Evolutionary conservation across 2,329 filamentous ascomycete species (phyloP).

Genomic region (Leptographium flavum): DNA sequence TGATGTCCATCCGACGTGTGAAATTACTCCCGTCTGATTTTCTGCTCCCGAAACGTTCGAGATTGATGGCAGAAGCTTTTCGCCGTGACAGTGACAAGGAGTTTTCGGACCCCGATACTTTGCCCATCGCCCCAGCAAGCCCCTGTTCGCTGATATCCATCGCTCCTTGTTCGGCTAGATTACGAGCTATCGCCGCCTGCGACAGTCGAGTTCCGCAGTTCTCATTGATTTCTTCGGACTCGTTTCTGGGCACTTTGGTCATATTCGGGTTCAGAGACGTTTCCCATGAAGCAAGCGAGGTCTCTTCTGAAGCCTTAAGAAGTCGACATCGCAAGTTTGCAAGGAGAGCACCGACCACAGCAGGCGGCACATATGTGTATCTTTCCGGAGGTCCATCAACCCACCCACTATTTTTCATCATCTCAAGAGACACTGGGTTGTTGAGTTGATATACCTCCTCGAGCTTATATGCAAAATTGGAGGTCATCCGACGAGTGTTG

Average conservation of each 20-base stretch:
- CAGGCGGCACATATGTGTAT: conserved; percentile 40
- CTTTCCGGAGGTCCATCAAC: conserved; percentile 31
- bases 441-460: conserved; percentile 48
- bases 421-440: conserved; percentile 36
- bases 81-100: not conserved
- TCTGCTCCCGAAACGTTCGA: too few species aligned
- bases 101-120: not conserved
- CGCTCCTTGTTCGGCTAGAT: conserved; percentile 18
- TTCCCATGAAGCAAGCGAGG: conserved; percentile 24
- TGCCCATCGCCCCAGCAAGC: not conserved
- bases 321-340: conserved; percentile 41
- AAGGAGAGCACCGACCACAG: conserved; percentile 40
- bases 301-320: not conserved
- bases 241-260: not conserved
- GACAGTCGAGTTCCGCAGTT: not conserved
- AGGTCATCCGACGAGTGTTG: conserved; percentile 22
- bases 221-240: not conserved
- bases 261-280: too few species aligned
- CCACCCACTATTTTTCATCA: conserved; percentile 42
- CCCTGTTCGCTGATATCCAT: conserved; percentile 9
- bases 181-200: conserved; percentile 29
- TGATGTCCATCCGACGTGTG: not conserved
- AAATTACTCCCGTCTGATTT: too few species aligned
- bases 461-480: conserved; percentile 37
- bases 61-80: too few species aligned